Percentiles rank a stretch among this genome's conserved stretches.
These are phyloP conservation scores for Globisporangium rhizosaccharum DNA, from an alignment of 352 stramenopile genomes.

Conservation along the genomic window DNA sequence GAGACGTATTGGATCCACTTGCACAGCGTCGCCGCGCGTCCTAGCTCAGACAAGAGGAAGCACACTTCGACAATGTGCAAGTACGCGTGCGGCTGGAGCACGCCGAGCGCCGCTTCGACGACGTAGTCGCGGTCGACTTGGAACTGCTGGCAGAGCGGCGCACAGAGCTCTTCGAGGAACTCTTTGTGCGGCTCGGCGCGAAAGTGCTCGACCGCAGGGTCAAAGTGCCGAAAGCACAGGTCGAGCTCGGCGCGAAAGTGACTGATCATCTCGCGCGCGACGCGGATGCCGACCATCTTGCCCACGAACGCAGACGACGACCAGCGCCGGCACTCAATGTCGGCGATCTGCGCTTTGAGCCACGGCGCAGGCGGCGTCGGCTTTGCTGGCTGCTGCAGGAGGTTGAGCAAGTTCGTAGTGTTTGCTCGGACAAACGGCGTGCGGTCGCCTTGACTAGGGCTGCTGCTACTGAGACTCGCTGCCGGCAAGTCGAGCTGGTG, in stretches of 20 bases:
- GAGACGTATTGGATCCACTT: slow-evolving; percentile 84
- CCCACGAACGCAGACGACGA: slow-evolving; percentile 82
- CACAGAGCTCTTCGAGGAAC: slow-evolving; percentile 72
- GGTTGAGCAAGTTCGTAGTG: slow-evolving; percentile 30
- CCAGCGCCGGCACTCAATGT: slow-evolving; percentile 82
- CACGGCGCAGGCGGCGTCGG: slow-evolving; percentile 39
- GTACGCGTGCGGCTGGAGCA: slow-evolving; percentile 78
- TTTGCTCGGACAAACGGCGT: slow-evolving; percentile 26
- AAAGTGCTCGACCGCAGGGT: slow-evolving; percentile 18
- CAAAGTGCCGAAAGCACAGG: slow-evolving; percentile 31
- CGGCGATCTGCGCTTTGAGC: slow-evolving; percentile 77
- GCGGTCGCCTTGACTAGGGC: slow-evolving; percentile 5
- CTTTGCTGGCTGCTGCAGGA: slow-evolving; percentile 29
- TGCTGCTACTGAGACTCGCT: neutral
- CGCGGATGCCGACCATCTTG: slow-evolving; percentile 83
- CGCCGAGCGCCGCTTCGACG: slow-evolving; percentile 65
- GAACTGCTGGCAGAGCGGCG: slow-evolving; percentile 72
- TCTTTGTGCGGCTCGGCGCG: slow-evolving; percentile 35
- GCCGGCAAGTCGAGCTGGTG: slow-evolving; percentile 6
- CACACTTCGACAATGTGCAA: slow-evolving; percentile 80
- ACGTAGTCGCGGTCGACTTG: slow-evolving; percentile 76
- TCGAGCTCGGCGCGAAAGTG: slow-evolving; percentile 69
- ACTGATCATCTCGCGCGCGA: slow-evolving; percentile 81
- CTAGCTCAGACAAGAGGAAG: slow-evolving; percentile 67
- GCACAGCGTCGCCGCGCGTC: slow-evolving; percentile 39